These are phyloP conservation scores for Fusarium austroafricanum DNA, from an alignment of 2,329 filamentous ascomycete genomes.

Conservation along the genomic window DNA sequence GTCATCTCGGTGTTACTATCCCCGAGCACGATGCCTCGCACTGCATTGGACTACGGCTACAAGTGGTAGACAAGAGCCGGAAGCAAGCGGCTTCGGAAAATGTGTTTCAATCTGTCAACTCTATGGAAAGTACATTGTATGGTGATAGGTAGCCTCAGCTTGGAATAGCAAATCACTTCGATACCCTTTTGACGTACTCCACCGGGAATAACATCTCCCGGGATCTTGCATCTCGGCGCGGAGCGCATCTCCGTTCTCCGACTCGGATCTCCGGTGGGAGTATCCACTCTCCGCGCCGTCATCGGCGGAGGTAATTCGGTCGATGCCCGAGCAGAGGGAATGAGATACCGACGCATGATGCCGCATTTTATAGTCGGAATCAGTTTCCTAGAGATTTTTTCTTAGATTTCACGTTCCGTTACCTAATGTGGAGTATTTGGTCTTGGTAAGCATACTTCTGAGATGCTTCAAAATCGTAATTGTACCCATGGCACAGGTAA, in stretches of 20 bases:
- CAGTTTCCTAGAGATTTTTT: neutral
- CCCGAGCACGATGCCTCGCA: constrained; percentile 20
- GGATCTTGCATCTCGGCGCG: constrained; percentile 42
- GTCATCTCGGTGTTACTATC: constrained; percentile 36
- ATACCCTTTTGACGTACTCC: constrained; percentile 17
- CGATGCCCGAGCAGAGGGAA: constrained; percentile 25
- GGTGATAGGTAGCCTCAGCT: neutral
- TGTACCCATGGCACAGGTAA: neutral
- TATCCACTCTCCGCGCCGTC: constrained; percentile 44
- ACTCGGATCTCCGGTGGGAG: constrained; percentile 44
- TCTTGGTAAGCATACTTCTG: neutral
- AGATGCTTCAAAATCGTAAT: neutral
- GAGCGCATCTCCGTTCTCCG: constrained; percentile 44
- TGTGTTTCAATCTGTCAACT: neutral
- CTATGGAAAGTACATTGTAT: neutral
- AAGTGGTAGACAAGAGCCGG: neutral
- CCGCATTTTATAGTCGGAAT: neutral
- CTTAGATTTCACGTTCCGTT: neutral
- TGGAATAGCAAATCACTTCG: neutral
- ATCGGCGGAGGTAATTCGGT: constrained; percentile 38
- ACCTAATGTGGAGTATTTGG: neutral
- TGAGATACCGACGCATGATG: constrained; percentile 6
- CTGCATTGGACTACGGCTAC: neutral
- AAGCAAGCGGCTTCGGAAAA: neutral
- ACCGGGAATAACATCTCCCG: constrained; percentile 26